A percentile compares a stretch with the other conserved stretches of the same genome.
Evolutionary conservation across 2,329 filamentous ascomycete genomes (phyloP).

Genomic region (Trichophyton rubrum): DNA sequence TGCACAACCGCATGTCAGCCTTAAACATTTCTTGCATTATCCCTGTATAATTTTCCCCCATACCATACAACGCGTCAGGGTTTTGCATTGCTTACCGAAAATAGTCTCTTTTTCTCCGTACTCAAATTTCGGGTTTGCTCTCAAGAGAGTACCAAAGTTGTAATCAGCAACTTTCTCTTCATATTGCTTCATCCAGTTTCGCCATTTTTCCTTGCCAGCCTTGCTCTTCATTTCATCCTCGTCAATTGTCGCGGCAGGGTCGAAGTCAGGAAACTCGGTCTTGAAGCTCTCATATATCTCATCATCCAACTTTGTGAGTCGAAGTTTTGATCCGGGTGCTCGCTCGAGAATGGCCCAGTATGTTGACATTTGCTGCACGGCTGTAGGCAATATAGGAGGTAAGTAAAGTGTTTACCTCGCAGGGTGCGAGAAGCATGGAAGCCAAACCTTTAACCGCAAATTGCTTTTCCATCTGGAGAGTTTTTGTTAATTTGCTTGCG

Average conservation of each 20-base stretch:
- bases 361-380: slow-evolving; percentile 88
- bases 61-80: background rate
- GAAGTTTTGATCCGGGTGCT: slow-evolving; percentile 73
- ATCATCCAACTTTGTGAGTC: slow-evolving; percentile 87
- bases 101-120: slow-evolving; percentile 85
- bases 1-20: background rate
- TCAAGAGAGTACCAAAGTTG: slow-evolving; percentile 93
- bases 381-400: slow-evolving; percentile 26
- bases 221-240: slow-evolving; percentile 99
- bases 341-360: slow-evolving; percentile 95
- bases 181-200: slow-evolving; percentile 85
- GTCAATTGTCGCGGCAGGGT: slow-evolving; percentile 65
- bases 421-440: background rate
- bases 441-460: slow-evolving; percentile 85
- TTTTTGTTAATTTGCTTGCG: slow-evolving; percentile 12
- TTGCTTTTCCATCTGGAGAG: slow-evolving; percentile 82
- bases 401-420: background rate
- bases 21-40: background rate
- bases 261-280: slow-evolving; percentile 82
- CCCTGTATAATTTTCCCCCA: background rate
- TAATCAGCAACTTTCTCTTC: slow-evolving; percentile 93
- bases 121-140: slow-evolving; percentile 63
- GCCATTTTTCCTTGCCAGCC: slow-evolving; percentile 83
- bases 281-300: slow-evolving; percentile 87
- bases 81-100: slow-evolving; percentile 52